A percentile compares a stretch with the other conserved stretches of the same genome.
phyloP scores from a whole-genome alignment of 2,329 filamentous ascomycete species.

The Paecilomyces fulvus region DNA sequence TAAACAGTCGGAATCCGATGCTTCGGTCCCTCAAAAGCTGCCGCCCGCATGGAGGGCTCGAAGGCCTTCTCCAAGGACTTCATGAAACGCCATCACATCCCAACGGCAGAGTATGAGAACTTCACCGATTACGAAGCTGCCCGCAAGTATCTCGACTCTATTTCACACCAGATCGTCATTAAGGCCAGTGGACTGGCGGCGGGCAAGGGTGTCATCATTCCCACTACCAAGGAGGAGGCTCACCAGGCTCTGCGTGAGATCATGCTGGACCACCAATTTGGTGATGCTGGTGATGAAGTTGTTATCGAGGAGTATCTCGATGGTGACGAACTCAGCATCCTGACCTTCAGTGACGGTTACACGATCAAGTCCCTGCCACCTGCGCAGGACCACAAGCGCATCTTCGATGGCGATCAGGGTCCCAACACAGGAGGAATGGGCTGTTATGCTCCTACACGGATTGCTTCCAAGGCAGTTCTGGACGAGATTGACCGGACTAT shows the following conservation, averaged over 20 bases:
- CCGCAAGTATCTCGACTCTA: constrained; percentile 61
- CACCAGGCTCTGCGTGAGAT: constrained; percentile 74
- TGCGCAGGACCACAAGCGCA: constrained; percentile 94
- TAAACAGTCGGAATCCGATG: constrained; percentile 58
- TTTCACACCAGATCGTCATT: constrained; percentile 73
- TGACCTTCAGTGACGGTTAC: constrained; percentile 86
- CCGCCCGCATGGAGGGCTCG: constrained; percentile 86
- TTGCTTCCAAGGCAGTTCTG: constrained; percentile 66
- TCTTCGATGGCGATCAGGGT: constrained; percentile 80
- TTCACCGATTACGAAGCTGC: constrained; percentile 71
- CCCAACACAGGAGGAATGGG: constrained; percentile 98
- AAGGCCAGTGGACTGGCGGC: constrained; percentile 89
- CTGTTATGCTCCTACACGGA: constrained; percentile 84
- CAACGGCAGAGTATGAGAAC: constrained; percentile 84
- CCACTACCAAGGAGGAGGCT: constrained; percentile 72
- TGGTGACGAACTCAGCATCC: constrained; percentile 84
- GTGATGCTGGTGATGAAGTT: constrained; percentile 76
- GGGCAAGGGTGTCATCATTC: constrained; percentile 92
- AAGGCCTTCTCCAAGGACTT: constrained; percentile 98
- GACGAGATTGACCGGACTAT: constrained; percentile 71
- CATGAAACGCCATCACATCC: constrained; percentile 84
- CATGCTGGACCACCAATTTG: constrained; percentile 84
- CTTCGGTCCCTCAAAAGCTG: constrained; percentile 78
- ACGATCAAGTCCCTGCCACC: constrained; percentile 76
- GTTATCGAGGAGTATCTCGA: constrained; percentile 92